Conservation (phyloP, 805 yeast genomes). For the Candida ascalaphidarum region DNA sequence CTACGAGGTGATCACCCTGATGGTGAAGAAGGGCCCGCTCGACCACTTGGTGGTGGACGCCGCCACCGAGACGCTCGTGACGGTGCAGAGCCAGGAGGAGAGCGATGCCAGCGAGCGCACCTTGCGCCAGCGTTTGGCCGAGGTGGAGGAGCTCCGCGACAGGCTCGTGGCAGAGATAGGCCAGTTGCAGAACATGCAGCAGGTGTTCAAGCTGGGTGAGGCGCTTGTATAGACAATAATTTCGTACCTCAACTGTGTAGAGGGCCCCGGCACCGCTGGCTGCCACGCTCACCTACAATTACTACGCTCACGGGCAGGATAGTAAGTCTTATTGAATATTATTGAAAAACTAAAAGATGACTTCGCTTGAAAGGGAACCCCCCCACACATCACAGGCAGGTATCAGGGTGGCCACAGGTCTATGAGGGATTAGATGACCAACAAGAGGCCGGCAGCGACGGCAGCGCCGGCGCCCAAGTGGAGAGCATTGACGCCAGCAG, state of each 20-base stretch:
- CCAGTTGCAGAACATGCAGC: constrained; percentile 1
- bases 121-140: constrained; percentile 2
- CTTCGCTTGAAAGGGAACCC: no score
- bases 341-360: no score
- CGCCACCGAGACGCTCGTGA: constrained; percentile 5
- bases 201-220: no score
- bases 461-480: constrained; percentile 32
- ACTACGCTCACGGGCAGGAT: no score
- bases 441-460: constrained; percentile 41
- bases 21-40: constrained; percentile 53
- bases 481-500: constrained; percentile 14
- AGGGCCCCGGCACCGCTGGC: no score
- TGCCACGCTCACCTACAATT: no score
- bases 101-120: background rate
- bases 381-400: no score
- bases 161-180: constrained; percentile 4
- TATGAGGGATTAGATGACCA: constrained; percentile 38
- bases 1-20: constrained; percentile 61
- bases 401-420: no score
- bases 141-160: constrained; percentile 5
- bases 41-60: constrained; percentile 5
- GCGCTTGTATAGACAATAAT: no score
- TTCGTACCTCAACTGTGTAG: no score
- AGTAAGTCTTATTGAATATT: no score
- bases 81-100: constrained; percentile 1